Percentiles rank a stretch among this genome's conserved stretches.
phyloP scores from a whole-genome alignment of 2,329 filamentous ascomycete genomes.

The Phialophora macrospora region DNA sequence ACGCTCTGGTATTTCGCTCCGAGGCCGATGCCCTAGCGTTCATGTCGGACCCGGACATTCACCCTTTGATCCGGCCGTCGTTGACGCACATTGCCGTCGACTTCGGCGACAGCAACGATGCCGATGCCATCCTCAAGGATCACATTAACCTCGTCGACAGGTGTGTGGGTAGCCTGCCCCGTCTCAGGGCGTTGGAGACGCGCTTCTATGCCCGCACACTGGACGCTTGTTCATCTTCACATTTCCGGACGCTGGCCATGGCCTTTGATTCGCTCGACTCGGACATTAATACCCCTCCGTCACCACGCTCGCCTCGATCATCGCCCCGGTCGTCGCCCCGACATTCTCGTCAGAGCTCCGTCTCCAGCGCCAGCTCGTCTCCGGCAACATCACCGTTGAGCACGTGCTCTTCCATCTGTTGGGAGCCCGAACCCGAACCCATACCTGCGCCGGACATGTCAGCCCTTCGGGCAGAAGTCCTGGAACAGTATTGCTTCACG shows the following conservation, averaged over 20 bases:
- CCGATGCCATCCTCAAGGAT: constrained; percentile 34
- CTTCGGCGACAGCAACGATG: constrained; percentile 32
- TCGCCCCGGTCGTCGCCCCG: constrained; percentile 29
- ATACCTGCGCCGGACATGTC: constrained; percentile 30
- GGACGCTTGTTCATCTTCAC: constrained; percentile 29
- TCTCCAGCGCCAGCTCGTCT: constrained; percentile 23
- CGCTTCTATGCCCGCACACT: constrained; percentile 34
- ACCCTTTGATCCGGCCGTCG: constrained; percentile 30
- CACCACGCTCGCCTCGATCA: constrained; percentile 28
- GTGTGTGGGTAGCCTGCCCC: constrained; percentile 31
- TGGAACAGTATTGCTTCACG: constrained; percentile 35
- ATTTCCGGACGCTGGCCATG: constrained; percentile 33
- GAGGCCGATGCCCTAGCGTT: constrained; percentile 30
- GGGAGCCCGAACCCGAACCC: constrained; percentile 18
- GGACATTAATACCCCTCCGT: constrained; percentile 34
- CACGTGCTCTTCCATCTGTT: constrained; percentile 12
- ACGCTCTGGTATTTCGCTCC: constrained; percentile 33
- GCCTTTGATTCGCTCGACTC: constrained; percentile 33
- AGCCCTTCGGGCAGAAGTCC: constrained; percentile 29
- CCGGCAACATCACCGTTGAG: constrained; percentile 17
- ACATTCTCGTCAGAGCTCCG: constrained; percentile 28
- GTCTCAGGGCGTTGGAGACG: constrained; percentile 32
- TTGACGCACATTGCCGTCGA: constrained; percentile 34
- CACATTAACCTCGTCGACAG: constrained; percentile 34
- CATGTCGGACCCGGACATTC: constrained; percentile 30